phyloP scores from a whole-genome alignment of 805 yeast genomes.

The Suhomyces faveliae region DNA sequence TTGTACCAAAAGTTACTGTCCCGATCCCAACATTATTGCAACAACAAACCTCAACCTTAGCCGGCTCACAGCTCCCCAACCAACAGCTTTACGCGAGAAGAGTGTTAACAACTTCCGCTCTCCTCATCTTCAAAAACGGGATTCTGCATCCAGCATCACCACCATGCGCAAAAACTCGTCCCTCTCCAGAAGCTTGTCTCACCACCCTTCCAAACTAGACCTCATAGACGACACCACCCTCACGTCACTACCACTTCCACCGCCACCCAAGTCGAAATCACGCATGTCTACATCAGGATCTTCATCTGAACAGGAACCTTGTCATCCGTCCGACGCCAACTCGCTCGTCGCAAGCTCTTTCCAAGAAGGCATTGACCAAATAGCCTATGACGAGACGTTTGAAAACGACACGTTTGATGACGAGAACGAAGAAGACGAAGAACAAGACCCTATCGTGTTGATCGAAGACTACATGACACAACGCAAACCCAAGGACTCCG shows the following conservation, averaged over 20 bases:
- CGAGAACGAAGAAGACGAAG: conserved; percentile 20
- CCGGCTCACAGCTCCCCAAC: not conserved
- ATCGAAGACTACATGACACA: conserved; percentile 56
- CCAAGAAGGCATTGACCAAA: not conserved
- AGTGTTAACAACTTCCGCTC: not conserved
- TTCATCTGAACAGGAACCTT: too few relatives aligned
- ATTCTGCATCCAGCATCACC: conserved; percentile 1
- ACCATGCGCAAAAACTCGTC: conserved; percentile 1
- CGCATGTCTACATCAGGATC: conserved; percentile 9
- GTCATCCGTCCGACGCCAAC: too few relatives aligned
- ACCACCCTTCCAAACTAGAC: conserved; percentile 44
- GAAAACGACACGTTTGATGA: conserved; percentile 6
- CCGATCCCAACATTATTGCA: conserved; percentile 13
- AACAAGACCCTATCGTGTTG: conserved; percentile 44
- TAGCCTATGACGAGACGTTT: conserved; percentile 10
- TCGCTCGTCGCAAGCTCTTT: too few relatives aligned
- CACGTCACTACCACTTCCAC: conserved; percentile 54
- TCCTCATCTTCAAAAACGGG: conserved; percentile 1
- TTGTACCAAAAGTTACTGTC: conserved; percentile 1
- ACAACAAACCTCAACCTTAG: conserved; percentile 14
- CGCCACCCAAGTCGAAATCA: conserved; percentile 34
- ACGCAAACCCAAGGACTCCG: not conserved
- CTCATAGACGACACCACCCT: conserved; percentile 47
- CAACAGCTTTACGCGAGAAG: not conserved
- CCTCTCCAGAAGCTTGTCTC: conserved; percentile 12